Conservation (phyloP, 2,329 filamentous ascomycete species). For the Talaromyces funiculosus region DNA sequence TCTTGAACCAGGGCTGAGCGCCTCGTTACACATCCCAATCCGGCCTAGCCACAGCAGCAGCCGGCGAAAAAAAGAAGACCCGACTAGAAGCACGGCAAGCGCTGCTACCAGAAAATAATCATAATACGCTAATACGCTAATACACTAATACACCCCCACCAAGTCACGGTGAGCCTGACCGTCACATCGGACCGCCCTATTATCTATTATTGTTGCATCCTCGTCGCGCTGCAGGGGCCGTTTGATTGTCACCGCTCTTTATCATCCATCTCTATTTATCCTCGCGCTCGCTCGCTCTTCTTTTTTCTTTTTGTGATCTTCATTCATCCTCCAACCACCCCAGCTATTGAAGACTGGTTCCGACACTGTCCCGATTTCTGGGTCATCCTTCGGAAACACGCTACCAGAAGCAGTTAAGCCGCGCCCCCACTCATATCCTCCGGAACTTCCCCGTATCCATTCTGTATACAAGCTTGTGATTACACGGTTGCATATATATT, state of each 20-base stretch:
- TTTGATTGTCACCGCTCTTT: conserved; percentile 12
- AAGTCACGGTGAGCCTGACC: conserved; percentile 7
- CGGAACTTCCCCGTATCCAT: not conserved
- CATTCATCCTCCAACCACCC: not conserved
- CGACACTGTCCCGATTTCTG: not conserved
- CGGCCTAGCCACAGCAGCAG: too few relatives aligned
- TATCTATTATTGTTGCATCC: conserved; percentile 6
- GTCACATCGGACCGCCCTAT: conserved; percentile 11
- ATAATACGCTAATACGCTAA: not conserved
- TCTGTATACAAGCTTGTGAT: not conserved
- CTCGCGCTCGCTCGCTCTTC: not conserved
- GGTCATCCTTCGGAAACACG: not conserved
- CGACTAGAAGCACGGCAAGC: conserved; percentile 8
- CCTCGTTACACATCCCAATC: not conserved
- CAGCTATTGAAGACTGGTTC: not conserved
- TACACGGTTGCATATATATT: conserved; percentile 4
- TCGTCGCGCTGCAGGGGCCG: conserved; percentile 8
- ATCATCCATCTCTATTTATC: not conserved
- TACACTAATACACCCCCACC: not conserved
- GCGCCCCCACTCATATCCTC: not conserved
- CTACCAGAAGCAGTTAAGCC: not conserved
- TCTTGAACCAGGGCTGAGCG: not conserved
- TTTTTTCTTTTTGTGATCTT: not conserved
- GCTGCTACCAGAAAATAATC: not conserved
- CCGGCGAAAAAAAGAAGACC: not conserved